A percentile compares a stretch with the other conserved stretches of the same genome.
These are phyloP conservation scores for Tolypocladium pustulatum DNA, from an alignment of 2,329 filamentous ascomycete species.

Conservation along the genomic window DNA sequence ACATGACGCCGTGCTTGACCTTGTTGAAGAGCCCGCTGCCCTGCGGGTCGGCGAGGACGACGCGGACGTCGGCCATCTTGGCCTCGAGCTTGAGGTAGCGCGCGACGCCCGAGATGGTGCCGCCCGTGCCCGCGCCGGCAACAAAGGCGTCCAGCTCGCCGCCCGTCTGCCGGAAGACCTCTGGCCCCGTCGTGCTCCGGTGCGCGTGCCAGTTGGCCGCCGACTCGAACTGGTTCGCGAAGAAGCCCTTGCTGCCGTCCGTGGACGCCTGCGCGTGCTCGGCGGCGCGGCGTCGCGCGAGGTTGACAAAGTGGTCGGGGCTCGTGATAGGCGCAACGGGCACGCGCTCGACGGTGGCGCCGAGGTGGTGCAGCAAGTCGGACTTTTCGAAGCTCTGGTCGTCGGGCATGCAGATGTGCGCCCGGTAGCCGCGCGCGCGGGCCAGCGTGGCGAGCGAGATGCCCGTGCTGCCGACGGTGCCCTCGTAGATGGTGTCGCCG, in stretches of 20 bases:
- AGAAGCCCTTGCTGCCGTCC: slow-evolving; percentile 69
- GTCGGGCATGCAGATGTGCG: slow-evolving; percentile 95
- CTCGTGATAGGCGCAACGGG: slow-evolving; percentile 89
- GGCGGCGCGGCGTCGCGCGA: slow-evolving; percentile 64
- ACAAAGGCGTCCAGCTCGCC: slow-evolving; percentile 78
- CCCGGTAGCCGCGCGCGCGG: slow-evolving; percentile 77
- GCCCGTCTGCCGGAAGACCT: slow-evolving; percentile 71
- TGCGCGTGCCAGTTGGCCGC: slow-evolving; percentile 83
- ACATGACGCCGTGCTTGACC: slow-evolving; percentile 91
- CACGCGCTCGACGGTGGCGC: slow-evolving; percentile 86
- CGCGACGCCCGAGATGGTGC: slow-evolving; percentile 82
- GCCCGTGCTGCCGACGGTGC: slow-evolving; percentile 90
- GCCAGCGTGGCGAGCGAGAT: slow-evolving; percentile 89
- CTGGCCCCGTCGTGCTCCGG: slow-evolving; percentile 71
- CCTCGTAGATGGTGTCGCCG: slow-evolving; percentile 94
- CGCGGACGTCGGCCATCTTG: slow-evolving; percentile 46
- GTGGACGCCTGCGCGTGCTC: slow-evolving; percentile 53
- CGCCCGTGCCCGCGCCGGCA: slow-evolving; percentile 86
- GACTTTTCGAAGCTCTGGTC: slow-evolving; percentile 87
- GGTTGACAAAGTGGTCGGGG: slow-evolving; percentile 87
- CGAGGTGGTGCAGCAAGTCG: slow-evolving; percentile 77
- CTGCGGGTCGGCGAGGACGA: slow-evolving; percentile 88
- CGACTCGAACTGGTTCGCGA: slow-evolving; percentile 94
- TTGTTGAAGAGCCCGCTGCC: slow-evolving; percentile 91
- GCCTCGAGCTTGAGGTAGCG: slow-evolving; percentile 65